Conservation (phyloP, 1,284 basidiomycete species). For the Megacollybia platyphylla region DNA sequence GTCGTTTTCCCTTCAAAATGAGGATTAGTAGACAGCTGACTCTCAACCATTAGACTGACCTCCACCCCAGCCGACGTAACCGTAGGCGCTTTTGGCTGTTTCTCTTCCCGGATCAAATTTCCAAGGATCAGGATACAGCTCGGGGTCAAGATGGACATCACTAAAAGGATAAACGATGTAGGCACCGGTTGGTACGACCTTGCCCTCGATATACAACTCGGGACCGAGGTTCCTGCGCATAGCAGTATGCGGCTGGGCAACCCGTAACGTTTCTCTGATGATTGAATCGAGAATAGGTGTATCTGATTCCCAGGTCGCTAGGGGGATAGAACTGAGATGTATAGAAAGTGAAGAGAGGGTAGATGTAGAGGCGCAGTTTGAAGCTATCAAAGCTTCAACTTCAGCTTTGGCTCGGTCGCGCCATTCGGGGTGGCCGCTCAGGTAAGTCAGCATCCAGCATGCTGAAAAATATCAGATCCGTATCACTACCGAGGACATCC, state of each 20-base stretch:
- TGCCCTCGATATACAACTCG: conserved; percentile 49
- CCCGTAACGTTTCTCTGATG: conserved; percentile 59
- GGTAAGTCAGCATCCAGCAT: conserved; percentile 59
- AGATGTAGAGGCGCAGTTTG: conserved; percentile 17
- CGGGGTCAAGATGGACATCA: conserved; percentile 59
- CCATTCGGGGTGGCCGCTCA: conserved; percentile 55
- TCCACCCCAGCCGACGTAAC: conserved; percentile 66
- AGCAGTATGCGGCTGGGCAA: conserved; percentile 66
- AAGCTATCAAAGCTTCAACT: conserved; percentile 47
- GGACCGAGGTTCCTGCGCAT: conserved; percentile 66
- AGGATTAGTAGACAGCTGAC: conserved; percentile 6
- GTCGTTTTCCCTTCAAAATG: conserved; percentile 40
- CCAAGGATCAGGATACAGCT: conserved; percentile 62
- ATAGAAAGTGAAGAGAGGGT: conserved; percentile 24
- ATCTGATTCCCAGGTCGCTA: conserved; percentile 54
- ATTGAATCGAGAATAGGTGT: conserved; percentile 58
- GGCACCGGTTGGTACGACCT: conserved; percentile 52
- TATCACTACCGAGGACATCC: conserved; percentile 8
- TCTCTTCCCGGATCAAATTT: conserved; percentile 53
- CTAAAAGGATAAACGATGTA: conserved; percentile 68
- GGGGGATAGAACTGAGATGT: conserved; percentile 42
- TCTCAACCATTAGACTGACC: conserved; percentile 29
- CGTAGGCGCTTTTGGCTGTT: conserved; percentile 31
- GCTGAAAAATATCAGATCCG: conserved; percentile 20
- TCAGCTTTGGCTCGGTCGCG: conserved; percentile 39